Evolutionary conservation across 305 asterid species (phyloP).

Genomic region (Andrographis paniculata): DNA sequence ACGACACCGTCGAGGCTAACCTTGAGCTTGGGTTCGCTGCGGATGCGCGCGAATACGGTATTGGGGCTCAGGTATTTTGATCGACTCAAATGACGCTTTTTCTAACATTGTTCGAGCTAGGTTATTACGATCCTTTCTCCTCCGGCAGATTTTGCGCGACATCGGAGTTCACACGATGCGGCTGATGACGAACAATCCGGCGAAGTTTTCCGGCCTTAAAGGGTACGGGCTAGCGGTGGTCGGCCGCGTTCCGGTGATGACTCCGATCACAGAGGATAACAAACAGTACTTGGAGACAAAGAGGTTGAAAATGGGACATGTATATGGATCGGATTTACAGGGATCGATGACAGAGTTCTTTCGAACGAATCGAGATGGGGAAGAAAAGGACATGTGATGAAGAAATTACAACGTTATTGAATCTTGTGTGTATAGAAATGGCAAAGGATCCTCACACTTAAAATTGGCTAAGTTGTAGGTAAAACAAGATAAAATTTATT

Average conservation of each 20-base stretch:
- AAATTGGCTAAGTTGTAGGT: no score
- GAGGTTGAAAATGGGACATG: conserved; percentile 71
- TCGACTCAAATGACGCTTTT: not conserved
- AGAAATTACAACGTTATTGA: no score
- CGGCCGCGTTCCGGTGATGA: conserved; percentile 69
- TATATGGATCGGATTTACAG: conserved; percentile 57
- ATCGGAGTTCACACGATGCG: conserved; percentile 76
- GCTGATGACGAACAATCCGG: conserved; percentile 88
- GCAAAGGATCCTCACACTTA: no score
- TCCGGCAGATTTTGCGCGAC: conserved; percentile 61
- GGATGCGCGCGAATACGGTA: conserved; percentile 77
- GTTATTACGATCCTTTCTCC: not conserved
- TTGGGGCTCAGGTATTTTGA: conserved; percentile 63
- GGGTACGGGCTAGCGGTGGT: conserved; percentile 82
- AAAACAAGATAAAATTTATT: no score
- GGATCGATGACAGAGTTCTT: conserved; percentile 32
- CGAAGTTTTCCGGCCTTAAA: conserved; percentile 63
- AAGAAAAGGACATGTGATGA: no score
- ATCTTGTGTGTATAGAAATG: no score
- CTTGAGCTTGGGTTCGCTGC: conserved; percentile 78
- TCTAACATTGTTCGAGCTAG: not conserved
- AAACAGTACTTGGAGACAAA: conserved; percentile 68
- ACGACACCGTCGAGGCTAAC: conserved; percentile 82
- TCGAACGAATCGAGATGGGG: not conserved
- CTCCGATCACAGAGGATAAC: conserved; percentile 82